phyloP scores from a whole-genome alignment of 2,329 filamentous ascomycete species.

The Chaetomium sp. region DNA sequence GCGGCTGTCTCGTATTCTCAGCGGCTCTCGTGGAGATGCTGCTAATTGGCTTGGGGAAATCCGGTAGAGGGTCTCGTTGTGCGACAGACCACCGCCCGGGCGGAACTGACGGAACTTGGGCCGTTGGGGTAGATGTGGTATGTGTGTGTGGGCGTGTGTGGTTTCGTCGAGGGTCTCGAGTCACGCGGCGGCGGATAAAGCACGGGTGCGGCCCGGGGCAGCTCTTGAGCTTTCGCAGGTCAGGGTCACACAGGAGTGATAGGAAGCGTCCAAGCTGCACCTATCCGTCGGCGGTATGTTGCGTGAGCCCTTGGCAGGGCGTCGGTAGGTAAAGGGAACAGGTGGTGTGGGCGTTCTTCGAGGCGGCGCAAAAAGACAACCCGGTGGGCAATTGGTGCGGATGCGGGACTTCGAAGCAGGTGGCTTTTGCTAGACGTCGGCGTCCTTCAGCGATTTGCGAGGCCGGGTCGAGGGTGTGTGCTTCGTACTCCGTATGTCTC shows the following conservation, averaged over 20 bases:
- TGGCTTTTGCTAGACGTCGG: conserved; percentile 18
- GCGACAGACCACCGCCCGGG: conserved; percentile 35
- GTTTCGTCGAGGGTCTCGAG: conserved; percentile 23
- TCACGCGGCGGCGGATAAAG: conserved; percentile 37
- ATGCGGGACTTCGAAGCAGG: conserved; percentile 25
- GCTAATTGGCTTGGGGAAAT: conserved; percentile 41
- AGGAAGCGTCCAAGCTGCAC: conserved; percentile 38
- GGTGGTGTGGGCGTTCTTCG: conserved; percentile 22
- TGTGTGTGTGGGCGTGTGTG: conserved; percentile 9
- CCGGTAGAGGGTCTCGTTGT: conserved; percentile 41
- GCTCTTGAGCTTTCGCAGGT: conserved; percentile 26
- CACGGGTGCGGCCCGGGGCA: conserved; percentile 28
- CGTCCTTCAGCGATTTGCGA: conserved; percentile 7
- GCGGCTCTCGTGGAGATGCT: conserved; percentile 31
- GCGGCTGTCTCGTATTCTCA: conserved; percentile 42
- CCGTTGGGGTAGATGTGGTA: conserved; percentile 25
- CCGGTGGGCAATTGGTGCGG: conserved; percentile 26
- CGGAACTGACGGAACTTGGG: conserved; percentile 34
- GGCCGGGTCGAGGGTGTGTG: conserved; percentile 4
- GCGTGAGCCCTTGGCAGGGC: conserved; percentile 34
- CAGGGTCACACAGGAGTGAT: conserved; percentile 34
- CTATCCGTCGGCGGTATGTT: conserved; percentile 38
- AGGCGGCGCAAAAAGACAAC: conserved; percentile 3
- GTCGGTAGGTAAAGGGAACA: conserved; percentile 13
- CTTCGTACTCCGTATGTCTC: conserved; percentile 18